phyloP scores from a whole-genome alignment of 768 basidiomycete species.

The Mycena alexandri region DNA sequence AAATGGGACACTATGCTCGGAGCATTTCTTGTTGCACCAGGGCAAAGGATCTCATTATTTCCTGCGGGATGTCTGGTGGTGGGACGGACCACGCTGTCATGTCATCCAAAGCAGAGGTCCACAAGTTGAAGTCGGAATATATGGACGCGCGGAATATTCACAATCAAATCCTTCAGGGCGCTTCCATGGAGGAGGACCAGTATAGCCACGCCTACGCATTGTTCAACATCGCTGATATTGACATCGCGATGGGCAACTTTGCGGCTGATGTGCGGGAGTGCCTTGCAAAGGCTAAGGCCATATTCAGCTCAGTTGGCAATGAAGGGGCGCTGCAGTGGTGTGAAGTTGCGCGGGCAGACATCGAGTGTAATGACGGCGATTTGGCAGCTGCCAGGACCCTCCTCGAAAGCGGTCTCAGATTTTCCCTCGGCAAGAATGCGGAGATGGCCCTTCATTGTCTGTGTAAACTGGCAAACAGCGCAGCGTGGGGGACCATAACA shows the following conservation, averaged over 20 bases:
- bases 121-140: not conserved
- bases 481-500: too few species aligned
- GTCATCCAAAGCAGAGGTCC: not conserved
- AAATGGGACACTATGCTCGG: not conserved
- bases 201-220: not conserved
- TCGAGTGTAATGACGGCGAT: not conserved
- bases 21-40: not conserved
- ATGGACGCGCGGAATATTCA: too few species aligned
- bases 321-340: not conserved
- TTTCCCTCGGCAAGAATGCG: too few species aligned
- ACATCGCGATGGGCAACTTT: not conserved
- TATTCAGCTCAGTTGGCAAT: not conserved
- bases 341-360: not conserved
- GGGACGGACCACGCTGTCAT: not conserved
- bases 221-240: not conserved
- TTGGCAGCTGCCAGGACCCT: not conserved
- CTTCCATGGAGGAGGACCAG: too few species aligned
- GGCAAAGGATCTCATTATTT: not conserved
- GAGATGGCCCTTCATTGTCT: too few species aligned
- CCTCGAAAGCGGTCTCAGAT: not conserved
- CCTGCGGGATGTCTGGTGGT: not conserved
- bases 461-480: too few species aligned
- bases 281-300: not conserved
- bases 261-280: not conserved
- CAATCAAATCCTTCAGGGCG: too few species aligned